phyloP scores from a whole-genome alignment of 1,284 basidiomycete genomes.

The Fomitopsis schrenkii region DNA sequence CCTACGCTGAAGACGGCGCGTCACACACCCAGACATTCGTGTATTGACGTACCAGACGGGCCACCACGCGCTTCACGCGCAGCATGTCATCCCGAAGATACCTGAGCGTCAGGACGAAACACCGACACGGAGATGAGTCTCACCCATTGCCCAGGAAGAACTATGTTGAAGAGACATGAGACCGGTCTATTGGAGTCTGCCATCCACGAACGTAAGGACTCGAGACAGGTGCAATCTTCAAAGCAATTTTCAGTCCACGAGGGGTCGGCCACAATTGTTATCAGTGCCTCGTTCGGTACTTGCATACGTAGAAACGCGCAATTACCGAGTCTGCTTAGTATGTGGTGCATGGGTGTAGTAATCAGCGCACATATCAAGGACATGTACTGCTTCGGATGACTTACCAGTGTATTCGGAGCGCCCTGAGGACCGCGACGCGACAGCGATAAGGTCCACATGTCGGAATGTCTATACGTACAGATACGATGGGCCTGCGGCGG shows the following conservation, averaged over 20 bases:
- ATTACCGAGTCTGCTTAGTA: background rate
- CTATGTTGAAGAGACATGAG: background rate
- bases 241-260: background rate
- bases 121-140: background rate
- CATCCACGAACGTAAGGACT: background rate
- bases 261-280: background rate
- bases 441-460: background rate
- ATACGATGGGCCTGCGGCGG: background rate
- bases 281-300: background rate
- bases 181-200: background rate
- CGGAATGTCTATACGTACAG: background rate
- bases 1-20: no score
- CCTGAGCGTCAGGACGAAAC: background rate
- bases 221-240: no score
- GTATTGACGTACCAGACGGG: no score
- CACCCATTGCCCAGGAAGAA: background rate
- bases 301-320: background rate
- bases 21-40: no score
- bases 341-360: background rate
- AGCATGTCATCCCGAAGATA: background rate
- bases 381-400: background rate
- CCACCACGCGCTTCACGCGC: no score
- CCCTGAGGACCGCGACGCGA: background rate
- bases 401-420: background rate
- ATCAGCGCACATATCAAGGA: background rate